A percentile compares a stretch with the other conserved stretches of the same genome.
phyloP scores from a whole-genome alignment of 2,329 filamentous ascomycete species.

The Aureobasidium musti region DNA sequence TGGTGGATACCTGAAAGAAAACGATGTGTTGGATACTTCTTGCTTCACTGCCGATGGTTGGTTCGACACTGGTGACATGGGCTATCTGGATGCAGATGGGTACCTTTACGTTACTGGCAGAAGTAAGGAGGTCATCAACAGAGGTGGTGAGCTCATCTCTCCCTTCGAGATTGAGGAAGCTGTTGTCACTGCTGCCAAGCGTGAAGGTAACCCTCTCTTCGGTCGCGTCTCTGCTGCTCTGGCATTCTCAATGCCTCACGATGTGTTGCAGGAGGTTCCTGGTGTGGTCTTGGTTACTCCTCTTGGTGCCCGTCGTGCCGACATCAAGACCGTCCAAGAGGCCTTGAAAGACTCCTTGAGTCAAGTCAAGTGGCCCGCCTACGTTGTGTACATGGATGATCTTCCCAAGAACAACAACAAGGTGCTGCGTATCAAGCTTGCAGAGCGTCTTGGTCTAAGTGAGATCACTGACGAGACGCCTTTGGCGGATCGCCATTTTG shows the following conservation, averaged over 20 bases:
- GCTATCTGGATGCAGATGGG: slow-evolving; percentile 54
- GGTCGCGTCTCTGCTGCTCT: slow-evolving; percentile 53
- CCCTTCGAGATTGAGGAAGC: slow-evolving; percentile 62
- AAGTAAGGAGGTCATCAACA: slow-evolving; percentile 60
- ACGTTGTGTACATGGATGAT: slow-evolving; percentile 59
- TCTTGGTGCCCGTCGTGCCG: slow-evolving; percentile 47
- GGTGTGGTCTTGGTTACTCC: slow-evolving; percentile 57
- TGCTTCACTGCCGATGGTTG: slow-evolving; percentile 54
- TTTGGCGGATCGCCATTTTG: slow-evolving; percentile 52
- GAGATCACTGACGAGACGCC: slow-evolving; percentile 51
- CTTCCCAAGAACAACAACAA: slow-evolving; percentile 62
- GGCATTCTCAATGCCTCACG: slow-evolving; percentile 57
- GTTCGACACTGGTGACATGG: slow-evolving; percentile 60
- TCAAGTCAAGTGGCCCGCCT: slow-evolving; percentile 56
- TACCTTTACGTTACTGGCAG: slow-evolving; percentile 59
- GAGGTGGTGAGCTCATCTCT: slow-evolving; percentile 61
- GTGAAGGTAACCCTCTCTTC: slow-evolving; percentile 48
- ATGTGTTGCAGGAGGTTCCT: slow-evolving; percentile 59
- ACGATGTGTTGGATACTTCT: slow-evolving; percentile 50
- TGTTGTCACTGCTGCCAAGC: slow-evolving; percentile 52
- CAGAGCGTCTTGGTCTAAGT: slow-evolving; percentile 51
- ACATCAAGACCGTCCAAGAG: slow-evolving; percentile 53
- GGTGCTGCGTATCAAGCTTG: slow-evolving; percentile 57
- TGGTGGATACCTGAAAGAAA: slow-evolving; percentile 52
- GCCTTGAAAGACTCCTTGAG: slow-evolving; percentile 53